phyloP scores from a whole-genome alignment of 306 rosid species.

The Elaeagnus macrophylla region DNA sequence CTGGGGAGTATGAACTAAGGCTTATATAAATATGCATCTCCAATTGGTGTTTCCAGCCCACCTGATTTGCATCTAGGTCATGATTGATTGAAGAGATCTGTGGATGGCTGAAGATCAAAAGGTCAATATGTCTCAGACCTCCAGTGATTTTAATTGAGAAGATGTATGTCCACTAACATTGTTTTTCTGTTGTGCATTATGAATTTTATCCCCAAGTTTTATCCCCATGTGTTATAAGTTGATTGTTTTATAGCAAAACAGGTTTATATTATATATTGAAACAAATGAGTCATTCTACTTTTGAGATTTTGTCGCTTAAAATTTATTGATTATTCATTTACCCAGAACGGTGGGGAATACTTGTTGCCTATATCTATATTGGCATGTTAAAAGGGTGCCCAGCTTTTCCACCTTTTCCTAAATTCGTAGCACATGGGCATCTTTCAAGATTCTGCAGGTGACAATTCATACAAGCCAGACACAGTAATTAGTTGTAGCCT shows the following conservation, averaged over 20 bases:
- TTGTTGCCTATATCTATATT: not conserved
- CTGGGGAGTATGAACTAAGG: conserved; percentile 92
- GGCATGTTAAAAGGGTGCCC: conserved; percentile 6
- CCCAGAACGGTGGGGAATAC: conserved; percentile 7
- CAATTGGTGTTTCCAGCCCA: conserved; percentile 17
- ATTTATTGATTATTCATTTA: conserved; percentile 14
- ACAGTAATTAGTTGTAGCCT: no score
- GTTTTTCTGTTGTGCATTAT: conserved; percentile 26
- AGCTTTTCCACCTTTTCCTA: not conserved
- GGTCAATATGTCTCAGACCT: conserved; percentile 3
- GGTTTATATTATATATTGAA: conserved; percentile 13
- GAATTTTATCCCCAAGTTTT: conserved; percentile 17
- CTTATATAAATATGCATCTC: conserved; percentile 42
- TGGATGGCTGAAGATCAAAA: conserved; percentile 21
- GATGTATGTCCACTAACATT: conserved; percentile 20
- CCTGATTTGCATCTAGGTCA: conserved; percentile 18
- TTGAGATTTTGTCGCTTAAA: conserved; percentile 5
- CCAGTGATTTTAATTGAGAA: conserved; percentile 4
- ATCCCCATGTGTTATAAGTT: conserved; percentile 24
- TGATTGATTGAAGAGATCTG: conserved; percentile 12
- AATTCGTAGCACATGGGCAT: no score
- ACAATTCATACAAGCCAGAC: no score
- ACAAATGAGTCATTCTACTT: conserved; percentile 15
- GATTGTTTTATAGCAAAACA: conserved; percentile 26
- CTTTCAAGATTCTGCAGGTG: no score